Percentiles rank a stretch among this genome's conserved stretches.
Conservation (phyloP, 441 rosid genomes). For the Gossypium schwendimanii region DNA sequence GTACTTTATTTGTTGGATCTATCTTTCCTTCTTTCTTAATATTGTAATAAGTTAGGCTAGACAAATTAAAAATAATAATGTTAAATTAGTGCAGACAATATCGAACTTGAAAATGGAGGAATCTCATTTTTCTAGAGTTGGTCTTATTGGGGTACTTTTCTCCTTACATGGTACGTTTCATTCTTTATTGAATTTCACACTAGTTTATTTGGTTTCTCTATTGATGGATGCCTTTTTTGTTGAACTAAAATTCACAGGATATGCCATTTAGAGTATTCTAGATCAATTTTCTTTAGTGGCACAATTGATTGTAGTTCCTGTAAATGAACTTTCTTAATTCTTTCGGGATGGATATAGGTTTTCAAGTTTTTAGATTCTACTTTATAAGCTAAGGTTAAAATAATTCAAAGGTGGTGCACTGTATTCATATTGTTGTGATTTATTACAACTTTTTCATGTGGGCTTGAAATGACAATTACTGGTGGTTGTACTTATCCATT, state of each 20-base stretch:
- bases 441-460: neutral
- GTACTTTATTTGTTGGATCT: neutral
- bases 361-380: neutral
- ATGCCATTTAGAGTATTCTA: neutral
- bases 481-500: neutral
- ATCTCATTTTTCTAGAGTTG: conserved; percentile 94
- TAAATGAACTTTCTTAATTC: no score
- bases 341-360: neutral
- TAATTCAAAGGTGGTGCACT: neutral
- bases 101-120: conserved; percentile 44
- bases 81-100: conserved; percentile 38
- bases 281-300: neutral
- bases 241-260: neutral
- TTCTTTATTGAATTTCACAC: neutral
- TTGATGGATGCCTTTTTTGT: neutral
- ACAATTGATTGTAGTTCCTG: neutral
- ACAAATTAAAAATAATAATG: neutral
- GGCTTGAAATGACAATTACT: neutral
- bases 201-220: neutral
- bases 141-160: conserved; percentile 96
- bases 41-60: neutral
- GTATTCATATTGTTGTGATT: neutral
- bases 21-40: no score
- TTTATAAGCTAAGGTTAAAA: neutral
- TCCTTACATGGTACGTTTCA: conserved; percentile 76